phyloP scores from a whole-genome alignment of 2,329 filamentous ascomycete species.

The Sclerotinia borealis region DNA sequence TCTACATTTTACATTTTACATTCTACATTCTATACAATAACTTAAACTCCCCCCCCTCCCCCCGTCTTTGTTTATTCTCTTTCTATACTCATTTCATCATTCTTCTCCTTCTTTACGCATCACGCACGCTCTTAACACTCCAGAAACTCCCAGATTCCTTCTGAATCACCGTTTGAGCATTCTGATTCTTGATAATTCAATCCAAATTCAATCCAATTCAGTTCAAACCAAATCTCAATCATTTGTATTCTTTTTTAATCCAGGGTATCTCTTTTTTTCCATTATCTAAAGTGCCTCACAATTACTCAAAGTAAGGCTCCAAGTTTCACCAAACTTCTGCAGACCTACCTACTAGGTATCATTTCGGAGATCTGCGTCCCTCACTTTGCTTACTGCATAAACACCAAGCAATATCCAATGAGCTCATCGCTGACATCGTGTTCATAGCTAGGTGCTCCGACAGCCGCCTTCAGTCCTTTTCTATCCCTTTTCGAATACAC shows the following conservation, averaged over 20 bases:
- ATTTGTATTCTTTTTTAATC: neutral
- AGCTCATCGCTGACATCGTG: slow-evolving; percentile 9
- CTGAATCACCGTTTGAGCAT: neutral
- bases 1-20: neutral
- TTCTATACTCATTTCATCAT: neutral
- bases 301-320: neutral
- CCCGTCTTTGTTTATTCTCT: neutral
- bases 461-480: neutral
- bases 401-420: neutral
- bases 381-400: neutral
- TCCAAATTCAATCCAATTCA: neutral
- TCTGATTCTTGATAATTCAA: neutral
- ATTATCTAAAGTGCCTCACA: neutral
- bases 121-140: neutral
- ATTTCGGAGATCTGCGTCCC: neutral
- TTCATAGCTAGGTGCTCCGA: slow-evolving; percentile 1
- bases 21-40: neutral
- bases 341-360: neutral
- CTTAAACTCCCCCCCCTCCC: neutral
- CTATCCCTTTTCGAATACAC: neutral
- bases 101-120: neutral
- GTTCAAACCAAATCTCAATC: neutral
- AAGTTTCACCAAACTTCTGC: neutral
- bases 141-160: neutral
- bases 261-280: neutral